A percentile compares a stretch with the other conserved stretches of the same genome.
Evolutionary conservation across 1,284 basidiomycete genomes (phyloP).

Genomic region (Volvariella volvacea): DNA sequence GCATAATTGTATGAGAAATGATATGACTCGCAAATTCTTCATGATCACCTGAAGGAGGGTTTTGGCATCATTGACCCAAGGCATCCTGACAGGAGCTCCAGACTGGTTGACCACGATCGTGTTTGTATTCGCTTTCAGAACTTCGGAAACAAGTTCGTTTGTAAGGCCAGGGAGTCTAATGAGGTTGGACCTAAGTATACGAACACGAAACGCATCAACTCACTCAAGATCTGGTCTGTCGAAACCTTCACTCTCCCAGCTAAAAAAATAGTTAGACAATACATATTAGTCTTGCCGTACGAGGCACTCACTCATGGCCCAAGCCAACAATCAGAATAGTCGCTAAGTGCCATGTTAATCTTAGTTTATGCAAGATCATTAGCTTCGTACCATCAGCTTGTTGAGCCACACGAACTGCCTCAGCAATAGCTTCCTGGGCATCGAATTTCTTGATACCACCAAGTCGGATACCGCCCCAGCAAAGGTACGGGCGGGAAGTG

Average conservation of each 20-base stretch:
- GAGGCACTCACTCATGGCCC: slow-evolving; percentile 33
- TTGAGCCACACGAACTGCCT: slow-evolving; percentile 35
- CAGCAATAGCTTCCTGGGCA: slow-evolving; percentile 28
- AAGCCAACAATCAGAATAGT: slow-evolving; percentile 39
- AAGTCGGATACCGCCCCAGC: slow-evolving; percentile 39
- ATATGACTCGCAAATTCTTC: no score
- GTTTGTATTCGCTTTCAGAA: slow-evolving; percentile 41
- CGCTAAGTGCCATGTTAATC: slow-evolving; percentile 16
- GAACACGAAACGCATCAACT: no score
- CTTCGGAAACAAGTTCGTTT: slow-evolving; percentile 41
- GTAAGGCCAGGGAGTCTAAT: slow-evolving; percentile 41
- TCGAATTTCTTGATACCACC: slow-evolving; percentile 31
- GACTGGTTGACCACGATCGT: slow-evolving; percentile 51
- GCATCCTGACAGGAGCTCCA: slow-evolving; percentile 42
- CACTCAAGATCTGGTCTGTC: slow-evolving; percentile 33
- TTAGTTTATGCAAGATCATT: not conserved
- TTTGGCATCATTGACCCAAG: no score
- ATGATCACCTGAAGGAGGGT: no score
- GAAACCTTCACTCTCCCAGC: slow-evolving; percentile 44
- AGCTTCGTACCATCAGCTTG: slow-evolving; percentile 30
- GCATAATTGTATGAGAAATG: no score
- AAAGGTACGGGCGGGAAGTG: slow-evolving; percentile 24
- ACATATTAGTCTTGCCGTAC: not conserved
- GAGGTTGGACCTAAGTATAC: not conserved
- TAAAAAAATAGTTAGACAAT: slow-evolving; percentile 10